Percentiles rank a stretch among this genome's conserved stretches.
phyloP scores from a whole-genome alignment of 1,139 yeast species.

The Debaryomycetaceae sp. region DNA sequence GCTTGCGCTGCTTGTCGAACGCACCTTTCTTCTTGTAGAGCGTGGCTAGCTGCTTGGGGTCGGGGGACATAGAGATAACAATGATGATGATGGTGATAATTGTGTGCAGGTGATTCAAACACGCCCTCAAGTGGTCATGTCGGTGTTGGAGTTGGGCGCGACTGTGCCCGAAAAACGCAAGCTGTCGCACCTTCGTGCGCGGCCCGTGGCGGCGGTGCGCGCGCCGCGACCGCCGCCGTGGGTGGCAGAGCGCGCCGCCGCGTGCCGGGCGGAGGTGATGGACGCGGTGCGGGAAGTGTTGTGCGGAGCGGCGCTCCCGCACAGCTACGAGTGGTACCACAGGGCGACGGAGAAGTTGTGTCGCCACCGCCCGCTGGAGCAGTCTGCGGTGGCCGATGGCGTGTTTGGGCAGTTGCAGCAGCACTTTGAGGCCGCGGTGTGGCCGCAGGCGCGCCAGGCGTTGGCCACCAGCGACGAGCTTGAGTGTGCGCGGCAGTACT shows the following conservation, averaged over 20 bases:
- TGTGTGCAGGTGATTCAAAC: too few relatives aligned
- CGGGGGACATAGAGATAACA: too few relatives aligned
- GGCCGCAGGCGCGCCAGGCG: not conserved
- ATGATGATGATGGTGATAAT: too few relatives aligned
- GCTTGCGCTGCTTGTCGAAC: constrained; percentile 45
- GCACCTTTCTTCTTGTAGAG: constrained; percentile 48
- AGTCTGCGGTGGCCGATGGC: constrained; percentile 21
- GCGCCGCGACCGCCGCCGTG: too few relatives aligned
- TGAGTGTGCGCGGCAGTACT: constrained; percentile 10
- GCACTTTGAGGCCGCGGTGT: constrained; percentile 12
- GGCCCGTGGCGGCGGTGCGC: too few relatives aligned
- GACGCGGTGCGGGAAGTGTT: constrained; percentile 20
- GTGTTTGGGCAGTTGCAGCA: constrained; percentile 18
- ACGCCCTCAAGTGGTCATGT: too few relatives aligned
- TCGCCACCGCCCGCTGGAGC: constrained; percentile 29
- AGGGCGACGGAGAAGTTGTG: constrained; percentile 32
- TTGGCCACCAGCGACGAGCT: not conserved
- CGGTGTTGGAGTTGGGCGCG: constrained; percentile 7
- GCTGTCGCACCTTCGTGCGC: constrained; percentile 4
- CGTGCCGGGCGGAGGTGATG: constrained; percentile 4
- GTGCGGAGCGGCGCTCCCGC: constrained; percentile 13
- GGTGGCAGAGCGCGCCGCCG: constrained; percentile 2
- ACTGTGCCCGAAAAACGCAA: constrained; percentile 2
- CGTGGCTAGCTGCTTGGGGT: constrained; percentile 33
- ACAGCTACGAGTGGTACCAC: constrained; percentile 26